Evolutionary conservation across 176 grass and related monocot species (phyloP).

Genomic region (Raddia guianensis): DNA sequence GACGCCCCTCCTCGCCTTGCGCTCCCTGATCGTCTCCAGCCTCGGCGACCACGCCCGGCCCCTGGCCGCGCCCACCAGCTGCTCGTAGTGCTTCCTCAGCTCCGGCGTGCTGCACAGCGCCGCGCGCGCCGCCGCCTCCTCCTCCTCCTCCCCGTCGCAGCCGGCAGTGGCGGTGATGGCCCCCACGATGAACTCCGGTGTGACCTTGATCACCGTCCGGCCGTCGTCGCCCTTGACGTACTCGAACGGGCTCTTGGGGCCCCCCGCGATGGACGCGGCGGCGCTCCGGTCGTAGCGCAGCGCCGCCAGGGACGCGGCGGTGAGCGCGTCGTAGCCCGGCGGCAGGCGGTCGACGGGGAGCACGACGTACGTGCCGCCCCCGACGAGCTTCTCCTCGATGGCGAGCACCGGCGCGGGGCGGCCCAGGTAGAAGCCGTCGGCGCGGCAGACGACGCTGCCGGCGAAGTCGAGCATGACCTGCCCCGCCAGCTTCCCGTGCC

Average conservation of each 20-base stretch:
- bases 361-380: slow-evolving; percentile 66
- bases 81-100: slow-evolving; percentile 94
- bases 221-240: slow-evolving; percentile 71
- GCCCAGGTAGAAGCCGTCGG: slow-evolving; percentile 76
- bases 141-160: not conserved
- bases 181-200: slow-evolving; percentile 65
- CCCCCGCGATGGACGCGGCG: slow-evolving; percentile 31
- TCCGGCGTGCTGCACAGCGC: slow-evolving; percentile 86
- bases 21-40: slow-evolving; percentile 82
- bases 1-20: slow-evolving; percentile 36
- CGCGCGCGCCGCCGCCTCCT: not conserved
- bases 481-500: slow-evolving; percentile 47
- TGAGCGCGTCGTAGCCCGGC: slow-evolving; percentile 46
- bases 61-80: slow-evolving; percentile 69
- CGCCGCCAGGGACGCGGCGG: slow-evolving; percentile 50
- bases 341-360: slow-evolving; percentile 81
- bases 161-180: slow-evolving; percentile 34
- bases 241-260: slow-evolving; percentile 57
- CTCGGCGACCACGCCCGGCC: slow-evolving; percentile 69
- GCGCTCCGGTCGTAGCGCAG: slow-evolving; percentile 44
- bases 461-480: slow-evolving; percentile 69
- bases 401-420: slow-evolving; percentile 64
- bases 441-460: slow-evolving; percentile 60
- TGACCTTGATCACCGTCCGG: slow-evolving; percentile 66
- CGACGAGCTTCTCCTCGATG: slow-evolving; percentile 58